Base-by-base conservation (phyloP, 2,329 filamentous ascomycete species). In the Clarireedia hainanense region DNA sequence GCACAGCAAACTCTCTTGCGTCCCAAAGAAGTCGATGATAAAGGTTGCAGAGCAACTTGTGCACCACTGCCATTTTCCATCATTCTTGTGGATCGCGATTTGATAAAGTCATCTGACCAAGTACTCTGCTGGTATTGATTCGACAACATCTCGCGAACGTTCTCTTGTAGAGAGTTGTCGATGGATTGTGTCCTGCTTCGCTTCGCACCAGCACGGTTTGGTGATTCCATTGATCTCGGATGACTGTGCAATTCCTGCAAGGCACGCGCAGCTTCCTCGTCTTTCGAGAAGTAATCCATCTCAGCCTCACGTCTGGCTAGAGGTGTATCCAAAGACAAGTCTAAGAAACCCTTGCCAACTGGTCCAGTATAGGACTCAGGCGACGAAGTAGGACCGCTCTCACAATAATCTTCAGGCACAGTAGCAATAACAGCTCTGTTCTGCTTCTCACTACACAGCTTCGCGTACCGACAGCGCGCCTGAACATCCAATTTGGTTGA, bases 1-100 rank as follows among this genome's bases (percentile, higher is more conserved):
- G 82, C 79, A 71, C 82, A 87, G 72, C 85, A 86, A 39, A 86
- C 75, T 63, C 85, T 79, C 73, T 88, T 88, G 59, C 80, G 75
- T 61, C 78, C 75, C 43, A 63, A 51, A 2, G 64, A 65, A 40
- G 61, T 75, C 75, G 47, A 75, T 72, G 34, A 78, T 65, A 64
- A 74, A 55, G 73, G 72, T 55, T 70, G 75, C 56, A 69, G 69
- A 58, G 71, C 69, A 30, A 74, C 64, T 69, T 76, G 69, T 63
- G 68, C 56, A 63, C 70, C 58, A 62, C 72, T 55, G 60, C 65
- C 67, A 62, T 67, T 66, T 65, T 71, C 57, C 66, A 72, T 64
- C 62, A 69, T 63, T 69, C 70, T 67, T 69, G 59, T 57, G 47
- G 61, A 61, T 36, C 65, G 65, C 42, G 65, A 68, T 58, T 69